Evolutionary conservation across 108 stramenopile genomes (phyloP).

Genomic region (Stephanodiscus triporus): DNA sequence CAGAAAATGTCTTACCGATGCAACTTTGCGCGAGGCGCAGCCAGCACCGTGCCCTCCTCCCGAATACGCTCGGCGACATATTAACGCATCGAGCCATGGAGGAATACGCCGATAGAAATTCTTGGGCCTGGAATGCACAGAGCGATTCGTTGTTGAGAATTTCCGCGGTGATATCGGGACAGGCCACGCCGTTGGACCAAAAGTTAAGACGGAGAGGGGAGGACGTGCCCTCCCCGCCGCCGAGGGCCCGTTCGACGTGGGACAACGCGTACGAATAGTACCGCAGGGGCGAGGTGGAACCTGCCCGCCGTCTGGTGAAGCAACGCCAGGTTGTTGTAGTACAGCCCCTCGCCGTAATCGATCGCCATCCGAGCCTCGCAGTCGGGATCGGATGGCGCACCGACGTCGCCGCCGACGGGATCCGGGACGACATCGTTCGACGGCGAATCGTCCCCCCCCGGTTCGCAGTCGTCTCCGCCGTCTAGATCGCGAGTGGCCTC

Average conservation of each 20-base stretch:
- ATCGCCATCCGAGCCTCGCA: constrained; percentile 22
- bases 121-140: constrained; percentile 66
- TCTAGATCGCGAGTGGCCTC: background rate
- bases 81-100: constrained; percentile 65
- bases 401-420: background rate
- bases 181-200: constrained; percentile 65
- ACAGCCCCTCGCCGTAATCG: constrained; percentile 63
- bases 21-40: constrained; percentile 82
- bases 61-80: constrained; percentile 44
- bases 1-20: constrained; percentile 52
- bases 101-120: constrained; percentile 66
- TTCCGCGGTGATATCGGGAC: constrained; percentile 53
- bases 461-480: constrained; percentile 7
- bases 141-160: constrained; percentile 73
- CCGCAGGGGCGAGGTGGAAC: constrained; percentile 69
- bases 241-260: constrained; percentile 13
- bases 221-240: background rate
- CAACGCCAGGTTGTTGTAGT: constrained; percentile 79
- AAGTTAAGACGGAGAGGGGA: no score
- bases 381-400: background rate
- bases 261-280: constrained; percentile 66
- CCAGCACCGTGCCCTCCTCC: constrained; percentile 61
- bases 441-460: background rate
- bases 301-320: constrained; percentile 75
- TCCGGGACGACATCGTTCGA: background rate